Conservation (phyloP, 2,329 filamentous ascomycete genomes). For the Trichoderma brevicompactum region DNA sequence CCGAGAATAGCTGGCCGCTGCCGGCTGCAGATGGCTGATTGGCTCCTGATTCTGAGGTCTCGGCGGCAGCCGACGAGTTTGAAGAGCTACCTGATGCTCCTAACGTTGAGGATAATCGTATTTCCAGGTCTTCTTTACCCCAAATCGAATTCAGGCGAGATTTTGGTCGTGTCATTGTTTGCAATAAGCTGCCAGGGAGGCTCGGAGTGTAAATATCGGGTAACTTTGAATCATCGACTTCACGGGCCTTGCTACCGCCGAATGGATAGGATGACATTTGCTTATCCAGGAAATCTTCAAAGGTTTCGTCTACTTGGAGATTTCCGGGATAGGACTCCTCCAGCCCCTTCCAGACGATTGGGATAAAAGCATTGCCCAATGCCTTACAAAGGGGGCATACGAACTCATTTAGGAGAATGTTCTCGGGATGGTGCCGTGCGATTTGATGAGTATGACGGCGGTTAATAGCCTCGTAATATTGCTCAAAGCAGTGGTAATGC, state of each 20-base stretch:
- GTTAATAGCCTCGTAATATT: constrained; percentile 82
- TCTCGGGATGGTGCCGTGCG: constrained; percentile 89
- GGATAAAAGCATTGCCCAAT: constrained; percentile 90
- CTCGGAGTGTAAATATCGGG: constrained; percentile 44
- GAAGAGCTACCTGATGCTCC: constrained; percentile 50
- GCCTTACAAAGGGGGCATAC: constrained; percentile 97
- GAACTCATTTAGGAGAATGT: constrained; percentile 79
- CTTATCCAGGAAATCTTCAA: constrained; percentile 70
- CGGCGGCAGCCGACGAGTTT: constrained; percentile 42
- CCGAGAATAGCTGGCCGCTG: constrained; percentile 46
- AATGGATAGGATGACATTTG: constrained; percentile 56
- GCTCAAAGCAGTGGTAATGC: constrained; percentile 95
- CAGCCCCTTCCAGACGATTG: constrained; percentile 92
- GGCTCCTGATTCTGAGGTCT: constrained; percentile 35
- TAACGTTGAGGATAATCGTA: constrained; percentile 38
- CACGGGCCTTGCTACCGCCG: constrained; percentile 46
- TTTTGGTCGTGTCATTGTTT: constrained; percentile 45
- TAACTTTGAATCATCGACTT: constrained; percentile 39
- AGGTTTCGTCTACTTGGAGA: constrained; percentile 63
- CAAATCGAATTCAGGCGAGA: constrained; percentile 48
- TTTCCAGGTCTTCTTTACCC: constrained; percentile 44
- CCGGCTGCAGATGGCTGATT: constrained; percentile 28
- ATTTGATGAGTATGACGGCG: constrained; percentile 90
- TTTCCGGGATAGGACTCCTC: constrained; percentile 80
- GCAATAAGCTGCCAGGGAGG: constrained; percentile 45